Conservation (phyloP, 371 early-diverging fungal species). For the Mucor indicus region DNA sequence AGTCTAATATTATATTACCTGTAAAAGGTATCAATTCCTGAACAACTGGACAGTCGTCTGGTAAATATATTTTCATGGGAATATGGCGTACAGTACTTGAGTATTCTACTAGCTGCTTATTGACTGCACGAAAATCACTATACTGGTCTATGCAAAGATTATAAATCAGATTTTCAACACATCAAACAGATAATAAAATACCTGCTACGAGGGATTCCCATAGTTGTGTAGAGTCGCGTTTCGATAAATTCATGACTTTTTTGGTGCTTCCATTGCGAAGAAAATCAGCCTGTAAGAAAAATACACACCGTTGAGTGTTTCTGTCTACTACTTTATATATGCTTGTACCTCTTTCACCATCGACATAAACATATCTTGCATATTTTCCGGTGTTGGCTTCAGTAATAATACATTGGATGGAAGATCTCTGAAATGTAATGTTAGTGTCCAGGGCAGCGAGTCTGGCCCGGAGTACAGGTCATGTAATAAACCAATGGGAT, state of each 20-base stretch:
- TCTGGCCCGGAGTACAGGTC: conserved; percentile 46
- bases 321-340: neutral
- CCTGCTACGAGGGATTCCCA: conserved; percentile 64
- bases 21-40: conserved; percentile 55
- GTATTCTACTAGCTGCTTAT: conserved; percentile 52
- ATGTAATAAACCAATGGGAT: conserved; percentile 72
- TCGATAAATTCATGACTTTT: conserved; percentile 74
- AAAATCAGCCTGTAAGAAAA: conserved; percentile 62
- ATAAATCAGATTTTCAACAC: neutral
- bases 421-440: conserved; percentile 57
- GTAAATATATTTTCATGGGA: conserved; percentile 60
- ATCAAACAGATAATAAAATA: conserved; percentile 12
- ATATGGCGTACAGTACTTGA: conserved; percentile 40
- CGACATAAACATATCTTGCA: conserved; percentile 75
- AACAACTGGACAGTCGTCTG: conserved; percentile 57
- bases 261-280: conserved; percentile 69
- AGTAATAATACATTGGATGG: conserved; percentile 58
- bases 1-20: conserved; percentile 19
- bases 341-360: conserved; percentile 69
- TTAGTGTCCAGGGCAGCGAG: conserved; percentile 63
- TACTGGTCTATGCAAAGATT: conserved; percentile 38
- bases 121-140: conserved; percentile 64
- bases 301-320: neutral
- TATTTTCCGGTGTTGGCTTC: conserved; percentile 48
- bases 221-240: conserved; percentile 64